phyloP scores from a whole-genome alignment of 768 basidiomycete genomes.

The Candolleomyces aberdarensis region DNA sequence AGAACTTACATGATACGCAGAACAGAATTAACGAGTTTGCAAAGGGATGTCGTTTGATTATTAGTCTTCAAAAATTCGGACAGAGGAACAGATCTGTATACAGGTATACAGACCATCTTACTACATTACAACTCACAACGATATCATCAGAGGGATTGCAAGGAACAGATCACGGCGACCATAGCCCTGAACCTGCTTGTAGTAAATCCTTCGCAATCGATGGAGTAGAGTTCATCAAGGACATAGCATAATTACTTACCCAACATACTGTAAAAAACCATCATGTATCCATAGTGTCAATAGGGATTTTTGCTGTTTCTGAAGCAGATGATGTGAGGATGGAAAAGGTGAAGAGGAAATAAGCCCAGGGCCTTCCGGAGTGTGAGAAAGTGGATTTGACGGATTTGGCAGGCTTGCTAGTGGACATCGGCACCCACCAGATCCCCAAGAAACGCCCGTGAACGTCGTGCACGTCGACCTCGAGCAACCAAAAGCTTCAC shows the following conservation, averaged over 20 bases:
- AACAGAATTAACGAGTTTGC: not conserved
- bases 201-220: not conserved
- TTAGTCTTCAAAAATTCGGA: slow-evolving; percentile 18
- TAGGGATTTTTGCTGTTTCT: too few species aligned
- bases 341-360: not conserved
- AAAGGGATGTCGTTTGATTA: slow-evolving; percentile 23
- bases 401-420: slow-evolving; percentile 28
- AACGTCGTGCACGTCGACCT: slow-evolving; percentile 45
- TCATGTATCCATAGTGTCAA: too few species aligned
- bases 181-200: not conserved
- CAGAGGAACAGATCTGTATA: not conserved
- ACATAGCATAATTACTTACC: not conserved
- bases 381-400: slow-evolving; percentile 22
- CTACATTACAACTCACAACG: slow-evolving; percentile 16
- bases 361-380: not conserved
- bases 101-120: not conserved
- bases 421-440: slow-evolving; percentile 31
- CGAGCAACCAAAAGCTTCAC: slow-evolving; percentile 38
- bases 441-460: slow-evolving; percentile 37
- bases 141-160: slow-evolving; percentile 5
- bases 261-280: too few species aligned
- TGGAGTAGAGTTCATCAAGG: not conserved
- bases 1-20: not conserved
- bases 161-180: not conserved
- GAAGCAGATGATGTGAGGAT: too few species aligned